Evolutionary conservation across 345 rosid genomes (phyloP), one percentile per base, ranked within the genome.

Genomic region (Gossypium stocksii): DNA sequence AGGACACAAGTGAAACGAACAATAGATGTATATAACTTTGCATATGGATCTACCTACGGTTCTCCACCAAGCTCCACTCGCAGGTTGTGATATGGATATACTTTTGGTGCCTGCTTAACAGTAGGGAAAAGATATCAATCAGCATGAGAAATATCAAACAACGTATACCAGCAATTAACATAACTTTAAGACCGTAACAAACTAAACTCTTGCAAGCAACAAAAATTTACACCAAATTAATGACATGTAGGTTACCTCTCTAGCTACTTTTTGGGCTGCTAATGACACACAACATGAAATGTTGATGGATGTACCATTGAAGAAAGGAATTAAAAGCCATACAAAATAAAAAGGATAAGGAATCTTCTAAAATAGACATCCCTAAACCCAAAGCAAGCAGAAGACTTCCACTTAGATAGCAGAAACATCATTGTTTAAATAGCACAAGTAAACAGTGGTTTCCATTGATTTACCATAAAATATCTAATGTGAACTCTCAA

Each of bases 1-100:
- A 48, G 70, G 64, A 73, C 58, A 53, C 51, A 74, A 48, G 29
- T 25, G 58, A 74, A 38, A 67, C 34, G 38, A 46, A 16, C 56
- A 74, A 38, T 61, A 74, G 56, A 54, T 46, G 9, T 52, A 61
- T 12, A 52, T 54, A 72, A 70, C 58, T 75, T 34, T 44, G 51
- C 62, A 46, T 51, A 48, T 19, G 2, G 43, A 49, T 76, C 67
- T 44, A 41, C 74, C 81, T 86, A 85, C 43, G 96, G 97, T 79
- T 93, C 97, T 82, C 94, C 96, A 16, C 99, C 99, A 72, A 95
- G 99, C 90, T 95, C 98, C 78, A 87, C 98, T 61, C 90, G 89
- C 80, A 95, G 82, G 86, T 93, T 93, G 87, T 95, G 93, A 64
- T 91, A 95, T 13, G 98, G 98, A 77, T 89, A 95, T 27, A 91